Evolutionary conservation across 306 rosid genomes (phyloP), one percentile per base, ranked within the genome.

Genomic region (Inga oerstediana): DNA sequence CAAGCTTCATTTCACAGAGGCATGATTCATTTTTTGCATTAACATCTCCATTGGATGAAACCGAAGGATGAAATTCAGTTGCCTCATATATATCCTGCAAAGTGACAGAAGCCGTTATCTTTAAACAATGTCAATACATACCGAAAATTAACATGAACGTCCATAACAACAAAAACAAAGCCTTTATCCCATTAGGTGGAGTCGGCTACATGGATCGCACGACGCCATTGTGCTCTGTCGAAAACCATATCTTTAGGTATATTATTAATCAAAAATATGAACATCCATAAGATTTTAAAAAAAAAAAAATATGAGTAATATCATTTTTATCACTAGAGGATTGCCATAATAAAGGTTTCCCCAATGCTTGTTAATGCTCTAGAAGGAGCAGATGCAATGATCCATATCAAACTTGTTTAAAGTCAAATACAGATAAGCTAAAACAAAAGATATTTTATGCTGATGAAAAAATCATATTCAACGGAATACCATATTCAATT

Each of bases 1-100:
- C 89, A 67, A 92, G 85, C 88, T 89, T 90, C 62, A 90, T 73
- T 72, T 87, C 84, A 69, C 90, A 87, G 48, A 88, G 85, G 84
- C 88, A 89, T 81, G 82, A 85, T 72, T 85, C 83, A 84, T 85
- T 91, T 86, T 86, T 90, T n/a, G 79, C 59, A 54, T 80, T 79
- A 83, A 79, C 77, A 81, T 85, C 91, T 73, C 62, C 82, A 71
- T 82, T 81, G 70, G 93, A 84, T n/a, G 90, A 83, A 88, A 83
- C 80, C 5, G 69, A 64, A 72, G 98, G 99, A 86, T 84, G 89
- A 86, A 95, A 95, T 87, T 93, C 86, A 66, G 99, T 95, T 51
- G 96, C 98, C 85, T 93, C 96, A 30, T 90, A 93, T 79, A 95
- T 93, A 84, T 95, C 98, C 98, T 95, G 89, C 77, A 72, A 48